phyloP scores from a whole-genome alignment of 176 grass and related monocot genomes.

The Oropetium thomaeum region DNA sequence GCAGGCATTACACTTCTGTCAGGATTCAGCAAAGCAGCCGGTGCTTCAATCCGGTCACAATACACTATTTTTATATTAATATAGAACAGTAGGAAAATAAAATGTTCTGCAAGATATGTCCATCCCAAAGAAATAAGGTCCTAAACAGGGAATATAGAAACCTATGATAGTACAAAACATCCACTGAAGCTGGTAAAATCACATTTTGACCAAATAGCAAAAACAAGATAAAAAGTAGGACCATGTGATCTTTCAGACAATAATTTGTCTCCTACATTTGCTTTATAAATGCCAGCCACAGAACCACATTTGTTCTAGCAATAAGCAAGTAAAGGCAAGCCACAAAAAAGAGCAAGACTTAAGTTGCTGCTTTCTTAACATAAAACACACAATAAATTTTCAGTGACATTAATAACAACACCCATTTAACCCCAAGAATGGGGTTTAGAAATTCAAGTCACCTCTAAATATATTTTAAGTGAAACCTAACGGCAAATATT shows the following conservation, averaged over 20 bases:
- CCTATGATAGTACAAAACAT: background rate
- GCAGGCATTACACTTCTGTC: slow-evolving; percentile 20
- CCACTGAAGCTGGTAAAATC: background rate
- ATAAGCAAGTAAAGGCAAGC: background rate
- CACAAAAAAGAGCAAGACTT: background rate
- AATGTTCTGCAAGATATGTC: too few species aligned
- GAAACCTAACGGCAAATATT: background rate
- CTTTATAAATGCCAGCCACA: background rate
- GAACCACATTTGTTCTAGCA: background rate
- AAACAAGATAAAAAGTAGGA: background rate
- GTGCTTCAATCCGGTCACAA: background rate
- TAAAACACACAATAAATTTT: background rate
- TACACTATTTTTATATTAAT: background rate
- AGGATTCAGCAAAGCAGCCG: background rate
- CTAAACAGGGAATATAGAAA: too few species aligned
- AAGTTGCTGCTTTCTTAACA: too few species aligned
- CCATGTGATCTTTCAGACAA: background rate
- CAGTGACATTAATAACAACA: background rate
- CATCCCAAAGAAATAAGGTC: too few species aligned
- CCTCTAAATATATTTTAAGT: too few species aligned
- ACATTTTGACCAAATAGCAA: background rate
- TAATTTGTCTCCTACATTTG: background rate
- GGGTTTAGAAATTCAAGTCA: too few species aligned
- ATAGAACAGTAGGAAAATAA: background rate
- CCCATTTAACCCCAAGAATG: too few species aligned